These are phyloP conservation scores for Didymella segeticola DNA, from an alignment of 2,329 filamentous ascomycete genomes.

Conservation along the genomic window DNA sequence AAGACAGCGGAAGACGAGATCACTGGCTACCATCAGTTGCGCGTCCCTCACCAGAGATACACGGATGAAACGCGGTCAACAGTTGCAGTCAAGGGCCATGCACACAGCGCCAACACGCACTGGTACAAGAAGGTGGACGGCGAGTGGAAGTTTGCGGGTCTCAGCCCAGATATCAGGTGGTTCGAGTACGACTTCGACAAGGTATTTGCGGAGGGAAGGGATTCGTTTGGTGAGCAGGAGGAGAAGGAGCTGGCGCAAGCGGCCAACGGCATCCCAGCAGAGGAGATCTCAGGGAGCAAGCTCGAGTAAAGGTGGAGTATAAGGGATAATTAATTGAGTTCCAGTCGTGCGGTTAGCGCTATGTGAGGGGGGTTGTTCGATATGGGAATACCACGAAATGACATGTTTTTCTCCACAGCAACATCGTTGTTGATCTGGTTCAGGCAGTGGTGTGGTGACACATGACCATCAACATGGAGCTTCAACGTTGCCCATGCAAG, in stretches of 20 bases:
- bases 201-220: conserved; percentile 58
- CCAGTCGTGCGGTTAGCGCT: conserved; percentile 12
- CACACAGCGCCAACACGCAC: conserved; percentile 61
- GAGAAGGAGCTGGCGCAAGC: conserved; percentile 24
- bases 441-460: conserved; percentile 12
- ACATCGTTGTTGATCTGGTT: conserved; percentile 4
- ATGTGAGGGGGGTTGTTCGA: conserved; percentile 11
- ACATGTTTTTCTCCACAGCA: conserved; percentile 13
- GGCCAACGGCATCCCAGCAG: conserved; percentile 48
- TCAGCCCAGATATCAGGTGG: conserved; percentile 62
- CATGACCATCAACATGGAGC: conserved; percentile 6
- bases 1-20: conserved; percentile 58
- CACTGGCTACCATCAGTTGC: conserved; percentile 63
- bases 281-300: conserved; percentile 15
- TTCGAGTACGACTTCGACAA: conserved; percentile 63
- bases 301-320: conserved; percentile 5
- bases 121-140: conserved; percentile 65
- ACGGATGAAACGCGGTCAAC: conserved; percentile 55
- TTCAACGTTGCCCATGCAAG: conserved; percentile 12
- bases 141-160: conserved; percentile 64
- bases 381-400: conserved; percentile 15
- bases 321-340: background rate
- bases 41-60: conserved; percentile 65
- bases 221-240: conserved; percentile 54
- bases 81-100: conserved; percentile 63